Percentiles rank a stretch among this genome's conserved stretches.
These are phyloP conservation scores for Boletus edulis DNA, from an alignment of 768 basidiomycete species.

Conservation along the genomic window DNA sequence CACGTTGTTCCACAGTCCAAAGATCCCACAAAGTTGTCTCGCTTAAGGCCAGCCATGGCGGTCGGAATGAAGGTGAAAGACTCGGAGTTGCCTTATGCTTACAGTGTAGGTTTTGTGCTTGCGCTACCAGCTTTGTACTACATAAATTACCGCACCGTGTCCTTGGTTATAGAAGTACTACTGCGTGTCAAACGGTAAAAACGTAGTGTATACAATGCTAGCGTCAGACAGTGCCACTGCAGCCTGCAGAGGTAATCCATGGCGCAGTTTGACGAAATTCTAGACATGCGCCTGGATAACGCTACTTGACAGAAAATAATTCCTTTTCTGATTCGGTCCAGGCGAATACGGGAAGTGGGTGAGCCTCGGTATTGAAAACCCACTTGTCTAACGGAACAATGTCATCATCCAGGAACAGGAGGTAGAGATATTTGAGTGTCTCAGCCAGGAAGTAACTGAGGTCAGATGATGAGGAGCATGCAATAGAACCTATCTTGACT, in stretches of 20 bases:
- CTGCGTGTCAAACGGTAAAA: background rate
- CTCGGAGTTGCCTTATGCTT: constrained; percentile 8
- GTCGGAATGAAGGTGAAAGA: background rate
- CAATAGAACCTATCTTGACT: background rate
- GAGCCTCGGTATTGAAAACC: constrained; percentile 73
- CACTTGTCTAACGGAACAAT: constrained; percentile 51
- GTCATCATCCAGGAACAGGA: constrained; percentile 66
- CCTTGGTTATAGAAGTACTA: too few species aligned
- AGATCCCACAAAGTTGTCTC: constrained; percentile 85
- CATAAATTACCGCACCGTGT: too few species aligned
- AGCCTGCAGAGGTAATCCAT: background rate
- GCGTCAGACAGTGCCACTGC: background rate
- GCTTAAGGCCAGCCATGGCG: constrained; percentile 42
- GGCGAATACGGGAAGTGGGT: constrained; percentile 69
- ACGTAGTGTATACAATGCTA: background rate
- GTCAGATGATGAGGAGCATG: background rate
- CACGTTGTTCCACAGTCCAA: constrained; percentile 96
- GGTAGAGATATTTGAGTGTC: constrained; percentile 71
- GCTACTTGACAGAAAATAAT: constrained; percentile 23
- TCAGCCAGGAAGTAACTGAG: constrained; percentile 54
- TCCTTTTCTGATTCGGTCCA: constrained; percentile 57
- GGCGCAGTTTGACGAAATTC: background rate
- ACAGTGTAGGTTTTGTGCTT: background rate
- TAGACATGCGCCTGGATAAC: background rate
- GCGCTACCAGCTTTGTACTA: too few species aligned